phyloP scores from a whole-genome alignment of 345 rosid genomes.

The Litchi chinensis region DNA sequence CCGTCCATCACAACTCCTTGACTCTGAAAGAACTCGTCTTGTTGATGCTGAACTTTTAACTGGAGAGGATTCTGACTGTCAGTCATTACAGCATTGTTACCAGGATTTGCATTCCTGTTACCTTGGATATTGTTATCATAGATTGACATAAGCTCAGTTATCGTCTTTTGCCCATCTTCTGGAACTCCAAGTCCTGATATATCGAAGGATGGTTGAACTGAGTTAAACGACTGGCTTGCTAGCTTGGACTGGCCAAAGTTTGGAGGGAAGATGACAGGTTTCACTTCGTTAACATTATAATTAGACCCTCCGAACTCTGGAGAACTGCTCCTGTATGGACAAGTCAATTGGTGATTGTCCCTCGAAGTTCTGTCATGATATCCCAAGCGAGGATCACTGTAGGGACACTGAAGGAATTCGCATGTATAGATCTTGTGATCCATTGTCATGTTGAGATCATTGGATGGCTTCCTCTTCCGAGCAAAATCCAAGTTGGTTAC shows the following conservation, averaged over 20 bases:
- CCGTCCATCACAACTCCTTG: slow-evolving; percentile 54
- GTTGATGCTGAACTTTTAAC: slow-evolving; percentile 60
- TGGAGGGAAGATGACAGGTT: slow-evolving; percentile 68
- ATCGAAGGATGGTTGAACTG: slow-evolving; percentile 52
- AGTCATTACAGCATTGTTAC: slow-evolving; percentile 28
- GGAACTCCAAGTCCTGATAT: slow-evolving; percentile 78
- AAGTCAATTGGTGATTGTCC: slow-evolving; percentile 79
- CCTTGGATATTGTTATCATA: slow-evolving; percentile 68
- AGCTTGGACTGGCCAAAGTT: slow-evolving; percentile 56
- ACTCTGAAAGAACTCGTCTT: slow-evolving; percentile 46
- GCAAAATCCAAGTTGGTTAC: slow-evolving; percentile 41
- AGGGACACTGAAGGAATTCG: slow-evolving; percentile 69
- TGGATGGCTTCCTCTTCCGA: slow-evolving; percentile 66
- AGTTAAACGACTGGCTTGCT: slow-evolving; percentile 31
- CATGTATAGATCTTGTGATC: slow-evolving; percentile 62
- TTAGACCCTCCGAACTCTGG: slow-evolving; percentile 57
- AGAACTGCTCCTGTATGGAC: slow-evolving; percentile 51
- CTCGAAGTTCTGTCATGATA: slow-evolving; percentile 67
- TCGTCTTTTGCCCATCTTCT: slow-evolving; percentile 92
- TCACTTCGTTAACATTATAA: slow-evolving; percentile 73
- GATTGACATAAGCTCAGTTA: slow-evolving; percentile 79
- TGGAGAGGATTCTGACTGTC: slow-evolving; percentile 49
- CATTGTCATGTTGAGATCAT: slow-evolving; percentile 46
- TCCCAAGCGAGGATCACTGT: slow-evolving; percentile 58
- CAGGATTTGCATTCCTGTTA: slow-evolving; percentile 40